These are phyloP conservation scores for Coleophoma crateriformis DNA, from an alignment of 2,329 filamentous ascomycete genomes.

Conservation along the genomic window DNA sequence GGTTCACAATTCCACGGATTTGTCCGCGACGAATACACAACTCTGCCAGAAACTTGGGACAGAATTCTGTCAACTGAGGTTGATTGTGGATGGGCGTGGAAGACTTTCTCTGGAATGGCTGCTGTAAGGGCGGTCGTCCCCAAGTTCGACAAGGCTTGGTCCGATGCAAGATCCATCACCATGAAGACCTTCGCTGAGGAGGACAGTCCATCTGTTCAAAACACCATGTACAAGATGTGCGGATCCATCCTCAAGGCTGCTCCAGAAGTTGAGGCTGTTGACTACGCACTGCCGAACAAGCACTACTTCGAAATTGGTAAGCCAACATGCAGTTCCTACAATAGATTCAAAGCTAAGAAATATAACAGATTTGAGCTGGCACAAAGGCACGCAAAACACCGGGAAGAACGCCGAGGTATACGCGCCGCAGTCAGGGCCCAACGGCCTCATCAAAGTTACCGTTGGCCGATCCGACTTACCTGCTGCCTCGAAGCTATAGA, in stretches of 20 bases:
- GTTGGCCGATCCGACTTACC: constrained; percentile 51
- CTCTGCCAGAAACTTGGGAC: constrained; percentile 85
- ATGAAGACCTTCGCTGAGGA: constrained; percentile 87
- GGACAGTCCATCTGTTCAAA: constrained; percentile 87
- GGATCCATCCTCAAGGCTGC: constrained; percentile 75
- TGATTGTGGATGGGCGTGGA: constrained; percentile 83
- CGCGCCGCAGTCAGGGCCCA: constrained; percentile 86
- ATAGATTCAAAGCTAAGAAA: too few relatives aligned
- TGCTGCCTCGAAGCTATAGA: constrained; percentile 19
- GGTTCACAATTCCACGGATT: constrained; percentile 95
- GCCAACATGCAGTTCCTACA: constrained; percentile 25
- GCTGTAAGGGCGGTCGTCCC: constrained; percentile 60
- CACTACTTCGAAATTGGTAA: constrained; percentile 95
- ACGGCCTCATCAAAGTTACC: constrained; percentile 92
- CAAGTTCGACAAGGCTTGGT: constrained; percentile 76
- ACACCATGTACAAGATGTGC: constrained; percentile 99
- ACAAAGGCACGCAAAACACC: constrained; percentile 91
- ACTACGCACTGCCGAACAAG: constrained; percentile 91
- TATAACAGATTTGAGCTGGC: constrained; percentile 80
- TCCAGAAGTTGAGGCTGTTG: constrained; percentile 65
- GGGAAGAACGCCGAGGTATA: constrained; percentile 95
- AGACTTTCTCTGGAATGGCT: constrained; percentile 57
- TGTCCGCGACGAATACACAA: constrained; percentile 88
- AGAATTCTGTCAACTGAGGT: constrained; percentile 93
- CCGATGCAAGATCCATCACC: constrained; percentile 76